A percentile compares a stretch with the other conserved stretches of the same genome.
Conservation (phyloP, 768 basidiomycete genomes). For the Lactarius tabidus region DNA sequence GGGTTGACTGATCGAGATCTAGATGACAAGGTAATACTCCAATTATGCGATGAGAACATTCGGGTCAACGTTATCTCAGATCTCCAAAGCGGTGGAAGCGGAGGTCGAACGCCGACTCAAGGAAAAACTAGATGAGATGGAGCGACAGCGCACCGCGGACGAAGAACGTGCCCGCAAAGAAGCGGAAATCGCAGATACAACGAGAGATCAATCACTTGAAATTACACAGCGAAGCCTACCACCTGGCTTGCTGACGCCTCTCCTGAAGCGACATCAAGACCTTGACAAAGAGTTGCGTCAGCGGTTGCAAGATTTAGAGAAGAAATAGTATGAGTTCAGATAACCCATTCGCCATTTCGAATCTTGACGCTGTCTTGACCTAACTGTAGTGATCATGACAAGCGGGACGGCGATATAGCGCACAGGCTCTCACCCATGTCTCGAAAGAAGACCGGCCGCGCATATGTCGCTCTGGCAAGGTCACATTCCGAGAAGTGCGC, state of each 20-base stretch:
- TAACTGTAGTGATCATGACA: constrained; percentile 50
- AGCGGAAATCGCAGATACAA: constrained; percentile 35
- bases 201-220: constrained; percentile 33
- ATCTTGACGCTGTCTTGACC: neutral
- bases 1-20: constrained; percentile 65
- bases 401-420: constrained; percentile 56
- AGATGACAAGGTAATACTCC: constrained; percentile 56
- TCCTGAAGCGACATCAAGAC: constrained; percentile 61
- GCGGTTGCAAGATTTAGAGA: constrained; percentile 65
- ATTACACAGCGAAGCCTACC: constrained; percentile 30
- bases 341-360: neutral
- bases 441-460: constrained; percentile 77
- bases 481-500: constrained; percentile 76
- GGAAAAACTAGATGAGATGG: constrained; percentile 53
- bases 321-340: constrained; percentile 55
- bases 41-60: constrained; percentile 8
- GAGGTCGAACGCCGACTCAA: constrained; percentile 69
- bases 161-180: constrained; percentile 25
- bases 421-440: constrained; percentile 67
- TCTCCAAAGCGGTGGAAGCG: constrained; percentile 67
- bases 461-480: constrained; percentile 80
- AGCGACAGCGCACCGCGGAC: constrained; percentile 28
- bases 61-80: constrained; percentile 38
- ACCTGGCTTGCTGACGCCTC: constrained; percentile 53
- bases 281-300: constrained; percentile 62